phyloP scores from a whole-genome alignment of 129 eudicot species.

The Artemisia tridentata region DNA sequence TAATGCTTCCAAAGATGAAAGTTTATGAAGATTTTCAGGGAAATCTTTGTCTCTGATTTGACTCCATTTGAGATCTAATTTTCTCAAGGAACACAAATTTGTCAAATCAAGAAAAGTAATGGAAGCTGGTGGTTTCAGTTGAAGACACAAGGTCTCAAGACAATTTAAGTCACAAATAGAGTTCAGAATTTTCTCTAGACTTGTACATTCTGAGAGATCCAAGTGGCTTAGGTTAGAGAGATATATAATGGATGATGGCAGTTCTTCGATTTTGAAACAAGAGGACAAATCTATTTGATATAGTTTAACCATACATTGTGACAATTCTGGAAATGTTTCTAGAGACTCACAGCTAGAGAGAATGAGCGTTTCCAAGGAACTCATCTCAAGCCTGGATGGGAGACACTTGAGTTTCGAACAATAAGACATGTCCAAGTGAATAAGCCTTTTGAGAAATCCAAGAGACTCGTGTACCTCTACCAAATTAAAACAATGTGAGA shows the following conservation, averaged over 20 bases:
- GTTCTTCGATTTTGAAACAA: background rate
- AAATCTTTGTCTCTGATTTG: background rate
- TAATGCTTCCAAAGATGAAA: conserved; percentile 1
- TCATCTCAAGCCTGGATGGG: background rate
- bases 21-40: background rate
- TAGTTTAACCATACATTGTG: conserved; percentile 1
- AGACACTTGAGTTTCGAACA: background rate
- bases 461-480: background rate
- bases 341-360: background rate
- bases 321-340: conserved; percentile 1
- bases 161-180: background rate
- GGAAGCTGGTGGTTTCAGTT: background rate
- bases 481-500: background rate
- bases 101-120: background rate
- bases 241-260: conserved; percentile 6
- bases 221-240: background rate
- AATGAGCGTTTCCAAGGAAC: background rate
- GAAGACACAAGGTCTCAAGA: background rate
- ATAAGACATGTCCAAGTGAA: background rate
- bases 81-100: background rate
- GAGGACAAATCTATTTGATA: background rate
- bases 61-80: background rate
- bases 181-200: background rate
- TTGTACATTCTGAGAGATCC: background rate
- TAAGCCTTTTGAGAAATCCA: background rate